Evolutionary conservation across 2,329 filamentous ascomycete species (phyloP), one percentile per base, ranked within the genome.

Genomic region (Myriosclerotinia scirpicola): DNA sequence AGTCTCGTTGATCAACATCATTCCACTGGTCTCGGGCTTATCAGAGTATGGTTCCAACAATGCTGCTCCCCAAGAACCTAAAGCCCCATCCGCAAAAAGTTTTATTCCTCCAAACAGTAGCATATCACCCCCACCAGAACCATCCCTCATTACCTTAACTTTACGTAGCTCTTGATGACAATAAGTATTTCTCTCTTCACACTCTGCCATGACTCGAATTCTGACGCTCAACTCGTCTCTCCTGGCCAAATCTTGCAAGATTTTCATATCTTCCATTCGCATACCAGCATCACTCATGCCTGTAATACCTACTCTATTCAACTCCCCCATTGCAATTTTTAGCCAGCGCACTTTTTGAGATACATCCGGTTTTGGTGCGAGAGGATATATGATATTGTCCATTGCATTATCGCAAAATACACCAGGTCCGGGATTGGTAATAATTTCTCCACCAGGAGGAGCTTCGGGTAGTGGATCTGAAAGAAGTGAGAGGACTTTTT

Each of bases 371-470:
- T 82, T 82, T 1, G 87, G 87, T 79, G 86, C 88, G 22, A 84
- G 71, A 2, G 80, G 77, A 66, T 81, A 79, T 46, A 90, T 81
- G 61, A 88, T 76, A 2, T 53, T 58, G 54, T 88, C 85, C 83
- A 90, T 90, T 34, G 88, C 88, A 73, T 90, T 90, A 76, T 91
- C 88, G 73, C 89, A 91, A 71, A 91, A 90, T 12, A 91, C 87
- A 53, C 89, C 88, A 72, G 83, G 81, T 0, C 86, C 86, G 0
- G 88, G 87, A 4, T 85, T 78, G 40, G 82, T 81, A 17, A 88
- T 76, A 14, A 90, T 83, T 67, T 90, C 86, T 1, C 89, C 89
- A 14, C 88, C 88, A 1, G 87, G 85, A 1, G 87, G 75, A 2
- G 81, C 79, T 36, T 83, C 74, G 53, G 78, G 79, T 1, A 80